A percentile compares a stretch with the other conserved stretches of the same genome.
phyloP scores from a whole-genome alignment of 192 early-diverging fungal genomes.

The Linnemannia zychae region DNA sequence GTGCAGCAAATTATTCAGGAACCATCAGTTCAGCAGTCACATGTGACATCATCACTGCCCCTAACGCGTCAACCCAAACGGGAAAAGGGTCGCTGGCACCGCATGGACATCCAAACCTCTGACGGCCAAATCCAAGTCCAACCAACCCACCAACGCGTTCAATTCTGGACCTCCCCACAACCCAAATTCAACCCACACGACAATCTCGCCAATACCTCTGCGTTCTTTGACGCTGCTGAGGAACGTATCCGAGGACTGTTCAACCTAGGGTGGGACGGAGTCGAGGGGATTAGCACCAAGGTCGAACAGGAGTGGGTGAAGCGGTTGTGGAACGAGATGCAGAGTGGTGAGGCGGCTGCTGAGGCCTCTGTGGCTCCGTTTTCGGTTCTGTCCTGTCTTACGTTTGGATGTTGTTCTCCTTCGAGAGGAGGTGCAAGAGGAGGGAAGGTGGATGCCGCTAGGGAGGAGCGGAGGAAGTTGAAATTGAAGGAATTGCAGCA shows the following conservation, averaged over 20 bases:
- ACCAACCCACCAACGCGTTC: conserved; percentile 21
- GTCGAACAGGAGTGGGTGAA: conserved; percentile 37
- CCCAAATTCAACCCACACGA: conserved; percentile 22
- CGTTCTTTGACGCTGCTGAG: conserved; percentile 30
- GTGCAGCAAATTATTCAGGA: conserved; percentile 30
- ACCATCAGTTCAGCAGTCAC: neutral
- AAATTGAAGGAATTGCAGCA: conserved; percentile 35
- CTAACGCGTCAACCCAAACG: neutral
- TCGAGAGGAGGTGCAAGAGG: neutral
- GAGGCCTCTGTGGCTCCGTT: neutral
- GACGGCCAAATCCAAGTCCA: conserved; percentile 23
- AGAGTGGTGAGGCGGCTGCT: conserved; percentile 32
- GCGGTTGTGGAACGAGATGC: conserved; percentile 26
- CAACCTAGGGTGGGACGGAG: conserved; percentile 37
- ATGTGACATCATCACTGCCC: neutral
- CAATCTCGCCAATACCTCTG: conserved; percentile 17
- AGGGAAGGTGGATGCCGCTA: neutral
- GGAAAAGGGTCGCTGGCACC: conserved; percentile 47
- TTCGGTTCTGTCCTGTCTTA: neutral
- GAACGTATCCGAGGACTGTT: conserved; percentile 17
- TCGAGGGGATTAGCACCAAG: conserved; percentile 27
- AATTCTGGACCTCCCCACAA: conserved; percentile 40
- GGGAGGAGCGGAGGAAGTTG: conserved; percentile 26
- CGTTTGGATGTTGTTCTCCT: neutral
- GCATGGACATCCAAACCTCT: conserved; percentile 34